Evolutionary conservation across 1,284 basidiomycete genomes (phyloP).

Genomic region (Ganoderma boninense): DNA sequence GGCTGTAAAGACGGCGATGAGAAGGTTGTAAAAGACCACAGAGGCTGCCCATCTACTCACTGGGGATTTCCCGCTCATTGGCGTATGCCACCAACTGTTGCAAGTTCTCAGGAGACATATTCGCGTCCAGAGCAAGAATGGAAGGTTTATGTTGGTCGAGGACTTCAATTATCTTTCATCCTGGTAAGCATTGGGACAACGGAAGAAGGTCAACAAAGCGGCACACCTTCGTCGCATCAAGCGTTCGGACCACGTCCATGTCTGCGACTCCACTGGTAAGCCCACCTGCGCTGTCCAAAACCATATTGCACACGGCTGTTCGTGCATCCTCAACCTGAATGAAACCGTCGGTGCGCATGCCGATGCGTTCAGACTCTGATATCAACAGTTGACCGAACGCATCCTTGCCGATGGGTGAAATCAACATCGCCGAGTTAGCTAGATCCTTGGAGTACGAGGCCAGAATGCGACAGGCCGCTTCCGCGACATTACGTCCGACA

Average conservation of each 20-base stretch:
- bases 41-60: constrained; percentile 50
- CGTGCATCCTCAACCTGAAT: constrained; percentile 49
- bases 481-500: constrained; percentile 94
- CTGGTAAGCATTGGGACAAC: not conserved
- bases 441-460: constrained; percentile 45
- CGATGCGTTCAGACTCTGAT: constrained; percentile 63
- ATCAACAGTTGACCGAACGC: constrained; percentile 71
- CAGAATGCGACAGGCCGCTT: constrained; percentile 79
- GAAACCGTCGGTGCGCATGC: constrained; percentile 88
- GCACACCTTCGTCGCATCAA: constrained; percentile 59
- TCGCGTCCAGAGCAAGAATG: constrained; percentile 86
- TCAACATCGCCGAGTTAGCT: constrained; percentile 53
- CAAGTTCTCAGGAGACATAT: constrained; percentile 69
- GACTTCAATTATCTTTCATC: constrained; percentile 51
- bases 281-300: constrained; percentile 78
- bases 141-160: constrained; percentile 55
- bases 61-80: constrained; percentile 52
- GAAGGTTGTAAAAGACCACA: not conserved
- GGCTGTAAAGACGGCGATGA: constrained; percentile 11
- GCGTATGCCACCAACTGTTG: constrained; percentile 60
- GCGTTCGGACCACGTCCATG: constrained; percentile 77
- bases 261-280: constrained; percentile 90
- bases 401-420: constrained; percentile 76
- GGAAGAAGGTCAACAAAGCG: not conserved
- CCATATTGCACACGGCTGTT: constrained; percentile 87